Conservation (phyloP, 2,329 filamentous ascomycete species). For the Trichoderma gracile region DNA sequence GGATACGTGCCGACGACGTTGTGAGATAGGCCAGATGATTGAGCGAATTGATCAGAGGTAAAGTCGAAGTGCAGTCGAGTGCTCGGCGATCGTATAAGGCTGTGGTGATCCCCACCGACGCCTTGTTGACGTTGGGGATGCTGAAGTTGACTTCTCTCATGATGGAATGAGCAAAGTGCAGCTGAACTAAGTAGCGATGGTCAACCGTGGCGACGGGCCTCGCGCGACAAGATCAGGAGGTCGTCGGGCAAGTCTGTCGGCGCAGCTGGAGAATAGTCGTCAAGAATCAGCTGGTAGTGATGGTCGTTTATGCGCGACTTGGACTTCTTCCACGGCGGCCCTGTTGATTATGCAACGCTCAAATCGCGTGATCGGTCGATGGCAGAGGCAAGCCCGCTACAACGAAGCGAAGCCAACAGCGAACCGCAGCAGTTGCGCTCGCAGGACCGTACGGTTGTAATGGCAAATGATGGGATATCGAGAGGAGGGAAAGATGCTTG, state of each 20-base stretch:
- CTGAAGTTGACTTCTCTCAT: slow-evolving; percentile 99
- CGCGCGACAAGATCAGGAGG: not conserved
- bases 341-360: slow-evolving; percentile 11
- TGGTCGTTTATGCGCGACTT: not conserved
- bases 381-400: not conserved
- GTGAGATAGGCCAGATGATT: slow-evolving; percentile 99
- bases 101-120: slow-evolving; percentile 96
- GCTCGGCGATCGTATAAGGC: slow-evolving; percentile 96
- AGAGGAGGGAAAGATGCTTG: slow-evolving; percentile 18
- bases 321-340: not conserved
- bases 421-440: not conserved
- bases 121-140: slow-evolving; percentile 99
- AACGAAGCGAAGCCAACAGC: not conserved
- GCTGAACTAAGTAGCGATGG: not conserved
- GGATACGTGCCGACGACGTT: slow-evolving; percentile 93
- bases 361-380: slow-evolving; percentile 18
- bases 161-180: slow-evolving; percentile 48
- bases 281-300: not conserved
- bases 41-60: slow-evolving; percentile 97
- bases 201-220: not conserved
- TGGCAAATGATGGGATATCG: slow-evolving; percentile 25
- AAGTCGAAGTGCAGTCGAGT: slow-evolving; percentile 95
- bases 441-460: not conserved
- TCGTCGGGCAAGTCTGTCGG: not conserved
- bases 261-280: not conserved